These are phyloP conservation scores for Xylaria sp. DNA, from an alignment of 2,329 filamentous ascomycete species.

Conservation along the genomic window DNA sequence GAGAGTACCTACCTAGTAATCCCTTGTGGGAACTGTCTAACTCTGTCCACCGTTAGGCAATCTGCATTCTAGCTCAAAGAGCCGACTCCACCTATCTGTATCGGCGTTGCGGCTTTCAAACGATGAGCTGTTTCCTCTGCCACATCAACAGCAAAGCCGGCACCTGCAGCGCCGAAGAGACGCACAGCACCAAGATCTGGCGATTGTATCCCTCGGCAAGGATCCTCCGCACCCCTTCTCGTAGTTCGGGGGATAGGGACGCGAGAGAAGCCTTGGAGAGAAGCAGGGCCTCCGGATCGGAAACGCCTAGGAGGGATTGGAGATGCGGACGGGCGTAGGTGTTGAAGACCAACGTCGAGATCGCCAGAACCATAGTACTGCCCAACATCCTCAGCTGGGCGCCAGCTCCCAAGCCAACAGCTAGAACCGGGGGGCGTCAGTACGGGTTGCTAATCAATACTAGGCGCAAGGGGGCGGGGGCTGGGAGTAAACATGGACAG, in stretches of 20 bases:
- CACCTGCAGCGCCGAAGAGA: constrained; percentile 22
- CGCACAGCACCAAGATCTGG: constrained; percentile 23
- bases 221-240: constrained; percentile 7
- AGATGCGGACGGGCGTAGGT: constrained; percentile 8
- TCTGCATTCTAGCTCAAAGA: neutral
- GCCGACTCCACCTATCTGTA: too few relatives aligned
- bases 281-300: constrained; percentile 3
- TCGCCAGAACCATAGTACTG: constrained; percentile 18
- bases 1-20: too few relatives aligned
- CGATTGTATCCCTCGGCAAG: constrained; percentile 25
- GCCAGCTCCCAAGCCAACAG: constrained; percentile 24
- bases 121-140: constrained; percentile 21
- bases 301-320: constrained; percentile 4
- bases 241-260: constrained; percentile 9
- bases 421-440: constrained; percentile 4
- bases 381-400: constrained; percentile 30
- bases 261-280: neutral
- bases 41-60: neutral
- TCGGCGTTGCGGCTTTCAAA: neutral
- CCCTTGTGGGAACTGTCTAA: too few relatives aligned
- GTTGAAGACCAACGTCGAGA: constrained; percentile 28
- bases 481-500: too few relatives aligned
- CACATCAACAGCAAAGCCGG: constrained; percentile 24
- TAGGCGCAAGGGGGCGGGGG: too few relatives aligned
- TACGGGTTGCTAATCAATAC: too few relatives aligned